These are phyloP conservation scores for Penicillium hesseltinei DNA, from an alignment of 2,329 filamentous ascomycete species.

Conservation along the genomic window DNA sequence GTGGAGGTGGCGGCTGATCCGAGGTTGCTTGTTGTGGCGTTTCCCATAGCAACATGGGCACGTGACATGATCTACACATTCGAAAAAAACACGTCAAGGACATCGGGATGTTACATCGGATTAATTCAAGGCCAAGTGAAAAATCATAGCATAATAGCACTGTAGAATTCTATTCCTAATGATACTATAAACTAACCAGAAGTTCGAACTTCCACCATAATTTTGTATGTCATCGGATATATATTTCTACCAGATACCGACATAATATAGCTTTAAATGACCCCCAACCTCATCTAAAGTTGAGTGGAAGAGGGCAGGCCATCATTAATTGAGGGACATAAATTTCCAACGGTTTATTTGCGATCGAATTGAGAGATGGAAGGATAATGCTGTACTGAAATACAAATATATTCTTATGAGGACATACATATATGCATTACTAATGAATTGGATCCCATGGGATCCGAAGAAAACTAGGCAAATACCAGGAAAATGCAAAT, in stretches of 20 bases:
- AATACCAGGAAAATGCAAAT: not conserved
- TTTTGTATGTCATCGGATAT: not conserved
- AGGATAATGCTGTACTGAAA: not conserved
- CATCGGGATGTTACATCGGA: not conserved
- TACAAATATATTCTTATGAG: not conserved
- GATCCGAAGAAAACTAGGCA: not conserved
- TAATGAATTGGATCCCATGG: not conserved
- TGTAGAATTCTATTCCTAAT: not conserved
- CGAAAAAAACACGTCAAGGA: not conserved
- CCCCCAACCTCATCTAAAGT: not conserved
- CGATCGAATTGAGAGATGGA: not conserved
- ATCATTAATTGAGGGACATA: not conserved
- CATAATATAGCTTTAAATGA: not conserved
- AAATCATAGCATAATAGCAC: no score
- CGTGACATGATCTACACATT: not conserved
- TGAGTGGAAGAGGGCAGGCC: not conserved
- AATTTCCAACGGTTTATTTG: not conserved
- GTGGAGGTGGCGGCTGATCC: conserved; percentile 12
- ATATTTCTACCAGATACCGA: not conserved
- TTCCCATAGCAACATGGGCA: conserved; percentile 19
- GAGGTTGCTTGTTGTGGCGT: conserved; percentile 16
- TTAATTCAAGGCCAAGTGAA: not conserved
- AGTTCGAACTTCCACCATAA: not conserved
- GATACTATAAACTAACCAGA: no score
- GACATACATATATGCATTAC: not conserved